Conservation (phyloP, 1,284 basidiomycete species). For the Exobasidium rhododendri region DNA sequence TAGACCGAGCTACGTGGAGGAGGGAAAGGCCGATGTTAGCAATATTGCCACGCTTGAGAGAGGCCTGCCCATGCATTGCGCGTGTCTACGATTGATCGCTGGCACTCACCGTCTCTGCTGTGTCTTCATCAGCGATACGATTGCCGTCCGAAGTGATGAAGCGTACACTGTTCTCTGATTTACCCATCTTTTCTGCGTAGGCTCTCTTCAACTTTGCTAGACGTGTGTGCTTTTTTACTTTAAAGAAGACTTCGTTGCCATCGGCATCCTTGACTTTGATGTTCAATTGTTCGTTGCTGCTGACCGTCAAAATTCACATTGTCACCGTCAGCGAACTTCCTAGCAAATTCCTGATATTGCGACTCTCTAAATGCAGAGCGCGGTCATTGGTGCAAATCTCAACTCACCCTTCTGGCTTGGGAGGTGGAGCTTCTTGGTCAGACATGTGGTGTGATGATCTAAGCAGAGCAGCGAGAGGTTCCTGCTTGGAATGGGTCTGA, state of each 20-base stretch:
- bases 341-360: too few species aligned
- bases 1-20: slow-evolving; percentile 45
- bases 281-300: slow-evolving; percentile 49
- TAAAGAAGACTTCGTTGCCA: slow-evolving; percentile 93
- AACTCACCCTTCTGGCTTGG: slow-evolving; percentile 14
- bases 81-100: too few species aligned
- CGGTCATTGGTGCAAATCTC: too few species aligned
- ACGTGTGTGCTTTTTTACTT: slow-evolving; percentile 93
- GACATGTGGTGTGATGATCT: slow-evolving; percentile 7
- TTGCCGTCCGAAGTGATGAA: slow-evolving; percentile 52
- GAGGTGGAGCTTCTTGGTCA: slow-evolving; percentile 13
- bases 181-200: slow-evolving; percentile 89
- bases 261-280: slow-evolving; percentile 55
- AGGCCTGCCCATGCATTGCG: too few species aligned
- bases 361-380: too few species aligned
- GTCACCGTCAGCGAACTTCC: too few species aligned
- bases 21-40: background rate
- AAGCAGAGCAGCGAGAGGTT: too few species aligned
- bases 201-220: slow-evolving; percentile 88
- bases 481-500: too few species aligned
- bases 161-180: slow-evolving; percentile 57
- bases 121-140: slow-evolving; percentile 51
- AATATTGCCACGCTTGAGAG: background rate
- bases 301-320: too few species aligned
- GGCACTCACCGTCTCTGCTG: slow-evolving; percentile 49